These are phyloP conservation scores for Isoetes engelmannii DNA, from an alignment of 83 land plant species.

Conservation along the genomic window DNA sequence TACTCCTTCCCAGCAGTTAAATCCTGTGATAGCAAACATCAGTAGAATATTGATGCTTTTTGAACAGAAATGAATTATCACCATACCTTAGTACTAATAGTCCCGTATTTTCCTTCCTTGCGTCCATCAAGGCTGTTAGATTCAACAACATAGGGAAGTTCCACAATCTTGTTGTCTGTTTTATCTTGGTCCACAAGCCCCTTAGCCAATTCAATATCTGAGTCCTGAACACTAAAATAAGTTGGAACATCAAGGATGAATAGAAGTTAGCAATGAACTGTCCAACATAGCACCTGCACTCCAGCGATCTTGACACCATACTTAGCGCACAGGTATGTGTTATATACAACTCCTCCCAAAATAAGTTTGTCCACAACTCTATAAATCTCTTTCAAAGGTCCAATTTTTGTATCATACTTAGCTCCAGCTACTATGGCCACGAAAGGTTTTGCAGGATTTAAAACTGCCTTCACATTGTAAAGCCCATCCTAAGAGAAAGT, in stretches of 20 bases:
- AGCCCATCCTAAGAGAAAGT: slow-evolving; percentile 24
- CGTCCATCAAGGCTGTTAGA: slow-evolving; percentile 38
- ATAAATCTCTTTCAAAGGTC: slow-evolving; percentile 37
- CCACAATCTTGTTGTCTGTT: slow-evolving; percentile 38
- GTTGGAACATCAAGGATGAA: not conserved
- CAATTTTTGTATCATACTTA: slow-evolving; percentile 47
- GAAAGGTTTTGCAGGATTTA: slow-evolving; percentile 32
- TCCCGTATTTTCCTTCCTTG: slow-evolving; percentile 36
- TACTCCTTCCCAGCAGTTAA: slow-evolving; percentile 30
- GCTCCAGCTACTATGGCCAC: slow-evolving; percentile 45
- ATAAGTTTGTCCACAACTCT: slow-evolving; percentile 36
- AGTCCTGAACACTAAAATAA: slow-evolving; percentile 26
- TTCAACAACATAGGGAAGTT: slow-evolving; percentile 37
- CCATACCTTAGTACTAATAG: slow-evolving; percentile 33
- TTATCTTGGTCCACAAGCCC: slow-evolving; percentile 44
- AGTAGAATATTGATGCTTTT: not conserved
- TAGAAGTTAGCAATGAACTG: not conserved
- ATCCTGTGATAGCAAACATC: slow-evolving; percentile 22
- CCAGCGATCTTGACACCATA: slow-evolving; percentile 41
- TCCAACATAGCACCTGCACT: slow-evolving; percentile 27
- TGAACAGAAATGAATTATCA: not conserved
- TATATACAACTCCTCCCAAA: slow-evolving; percentile 40
- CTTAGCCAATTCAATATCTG: slow-evolving; percentile 45
- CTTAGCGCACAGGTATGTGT: slow-evolving; percentile 42
- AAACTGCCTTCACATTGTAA: slow-evolving; percentile 31